phyloP scores from a whole-genome alignment of 257 asterid genomes.

The Petunia axillaris region DNA sequence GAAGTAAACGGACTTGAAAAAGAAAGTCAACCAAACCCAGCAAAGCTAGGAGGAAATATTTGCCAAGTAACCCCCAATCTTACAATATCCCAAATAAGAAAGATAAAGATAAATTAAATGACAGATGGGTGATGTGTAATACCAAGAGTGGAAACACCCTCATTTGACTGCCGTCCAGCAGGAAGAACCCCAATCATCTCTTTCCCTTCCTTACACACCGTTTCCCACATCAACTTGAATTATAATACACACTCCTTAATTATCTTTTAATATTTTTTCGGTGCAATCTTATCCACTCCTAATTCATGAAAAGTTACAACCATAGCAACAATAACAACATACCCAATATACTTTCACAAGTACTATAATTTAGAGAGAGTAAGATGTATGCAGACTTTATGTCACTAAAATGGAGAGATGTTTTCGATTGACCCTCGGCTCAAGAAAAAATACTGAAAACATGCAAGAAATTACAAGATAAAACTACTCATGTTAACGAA shows the following conservation, averaged over 20 bases:
- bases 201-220: not conserved
- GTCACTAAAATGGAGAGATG: no score
- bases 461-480: no score
- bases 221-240: not conserved
- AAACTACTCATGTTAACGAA: no score
- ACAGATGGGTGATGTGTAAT: constrained; percentile 30
- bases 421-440: no score
- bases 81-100: not conserved
- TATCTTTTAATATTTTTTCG: not conserved
- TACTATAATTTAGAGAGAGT: no score
- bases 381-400: no score
- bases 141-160: not conserved
- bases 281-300: not conserved
- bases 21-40: not conserved
- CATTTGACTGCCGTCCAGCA: constrained; percentile 24
- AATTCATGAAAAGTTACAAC: not conserved
- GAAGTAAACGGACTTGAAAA: constrained; percentile 5
- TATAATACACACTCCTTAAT: not conserved
- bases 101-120: constrained; percentile 31
- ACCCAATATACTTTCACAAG: no score
- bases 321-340: no score
- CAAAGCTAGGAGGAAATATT: not conserved
- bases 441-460: no score
- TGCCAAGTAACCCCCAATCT: not conserved
- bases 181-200: not conserved